These are phyloP conservation scores for Boletus pseudopeckii DNA, from an alignment of 768 basidiomycete species.

Conservation along the genomic window DNA sequence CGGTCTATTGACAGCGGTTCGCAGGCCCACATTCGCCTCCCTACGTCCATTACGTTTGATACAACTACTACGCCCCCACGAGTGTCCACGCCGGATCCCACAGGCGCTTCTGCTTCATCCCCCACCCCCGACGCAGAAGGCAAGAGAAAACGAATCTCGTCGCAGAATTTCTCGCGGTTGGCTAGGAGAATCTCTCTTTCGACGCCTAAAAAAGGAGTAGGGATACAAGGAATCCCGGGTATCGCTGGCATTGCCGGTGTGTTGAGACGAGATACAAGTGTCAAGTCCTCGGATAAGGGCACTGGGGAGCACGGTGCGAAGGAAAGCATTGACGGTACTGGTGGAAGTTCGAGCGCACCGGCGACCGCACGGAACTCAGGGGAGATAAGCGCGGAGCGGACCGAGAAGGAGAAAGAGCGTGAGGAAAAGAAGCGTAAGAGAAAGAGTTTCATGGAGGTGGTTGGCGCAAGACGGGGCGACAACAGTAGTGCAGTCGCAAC, in stretches of 20 bases:
- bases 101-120: constrained; percentile 53
- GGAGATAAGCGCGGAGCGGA: constrained; percentile 49
- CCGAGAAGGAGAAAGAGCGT: constrained; percentile 54
- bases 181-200: constrained; percentile 69
- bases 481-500: constrained; percentile 28
- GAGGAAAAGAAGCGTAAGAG: constrained; percentile 57
- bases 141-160: constrained; percentile 76
- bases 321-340: constrained; percentile 17
- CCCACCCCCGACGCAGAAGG: constrained; percentile 69
- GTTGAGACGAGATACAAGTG: constrained; percentile 28
- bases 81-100: constrained; percentile 66
- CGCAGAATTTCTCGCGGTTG: constrained; percentile 82
- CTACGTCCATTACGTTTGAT: constrained; percentile 60
- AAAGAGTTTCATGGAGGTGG: constrained; percentile 50
- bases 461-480: constrained; percentile 29
- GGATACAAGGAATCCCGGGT: constrained; percentile 39
- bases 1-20: constrained; percentile 29
- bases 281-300: constrained; percentile 42
- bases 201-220: constrained; percentile 53
- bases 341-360: constrained; percentile 35
- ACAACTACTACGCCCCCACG: constrained; percentile 55
- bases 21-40: constrained; percentile 24
- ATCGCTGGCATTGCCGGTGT: constrained; percentile 30
- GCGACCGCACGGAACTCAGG: constrained; percentile 40
- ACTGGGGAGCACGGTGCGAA: constrained; percentile 20